phyloP scores from a whole-genome alignment of 2,329 filamentous ascomycete species.

The Lojkania enalia region DNA sequence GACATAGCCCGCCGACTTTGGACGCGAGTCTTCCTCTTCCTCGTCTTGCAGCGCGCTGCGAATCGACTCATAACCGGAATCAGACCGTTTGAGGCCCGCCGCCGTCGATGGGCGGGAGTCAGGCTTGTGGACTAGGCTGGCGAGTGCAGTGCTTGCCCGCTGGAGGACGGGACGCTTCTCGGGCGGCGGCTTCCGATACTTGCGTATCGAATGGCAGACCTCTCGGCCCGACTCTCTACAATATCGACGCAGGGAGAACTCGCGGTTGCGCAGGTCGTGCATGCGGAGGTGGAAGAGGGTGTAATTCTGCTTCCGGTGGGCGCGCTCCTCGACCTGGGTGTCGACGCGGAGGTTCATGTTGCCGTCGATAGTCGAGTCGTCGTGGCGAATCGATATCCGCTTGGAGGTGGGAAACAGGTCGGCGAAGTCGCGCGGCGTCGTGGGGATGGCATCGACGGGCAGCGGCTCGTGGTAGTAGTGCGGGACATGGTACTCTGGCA shows the following conservation, averaged over 20 bases:
- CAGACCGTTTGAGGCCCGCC: constrained; percentile 56
- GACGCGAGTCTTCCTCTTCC: constrained; percentile 30
- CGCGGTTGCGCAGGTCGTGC: constrained; percentile 82
- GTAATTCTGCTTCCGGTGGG: constrained; percentile 64
- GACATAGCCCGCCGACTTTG: constrained; percentile 39
- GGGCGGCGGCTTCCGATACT: constrained; percentile 61
- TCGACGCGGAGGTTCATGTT: constrained; percentile 97
- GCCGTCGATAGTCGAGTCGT: constrained; percentile 85
- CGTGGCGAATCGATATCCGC: constrained; percentile 80
- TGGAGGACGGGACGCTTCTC: constrained; percentile 58
- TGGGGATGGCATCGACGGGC: constrained; percentile 69
- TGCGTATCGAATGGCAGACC: constrained; percentile 81
- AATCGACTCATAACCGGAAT: constrained; percentile 62
- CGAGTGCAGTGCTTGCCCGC: constrained; percentile 63
- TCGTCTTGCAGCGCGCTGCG: constrained; percentile 24
- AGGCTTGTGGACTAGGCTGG: constrained; percentile 59
- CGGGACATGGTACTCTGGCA: constrained; percentile 60
- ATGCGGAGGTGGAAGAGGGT: constrained; percentile 93
- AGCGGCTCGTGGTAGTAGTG: constrained; percentile 64
- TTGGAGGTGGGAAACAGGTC: constrained; percentile 84
- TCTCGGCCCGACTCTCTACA: constrained; percentile 91
- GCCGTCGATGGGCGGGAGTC: constrained; percentile 52
- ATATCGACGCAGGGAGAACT: constrained; percentile 90
- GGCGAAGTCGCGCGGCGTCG: constrained; percentile 80
- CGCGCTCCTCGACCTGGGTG: constrained; percentile 65